Evolutionary conservation across 2,329 filamentous ascomycete genomes (phyloP), one percentile per base, ranked within the genome.

Genomic region (Nigrospora osmanthi): DNA sequence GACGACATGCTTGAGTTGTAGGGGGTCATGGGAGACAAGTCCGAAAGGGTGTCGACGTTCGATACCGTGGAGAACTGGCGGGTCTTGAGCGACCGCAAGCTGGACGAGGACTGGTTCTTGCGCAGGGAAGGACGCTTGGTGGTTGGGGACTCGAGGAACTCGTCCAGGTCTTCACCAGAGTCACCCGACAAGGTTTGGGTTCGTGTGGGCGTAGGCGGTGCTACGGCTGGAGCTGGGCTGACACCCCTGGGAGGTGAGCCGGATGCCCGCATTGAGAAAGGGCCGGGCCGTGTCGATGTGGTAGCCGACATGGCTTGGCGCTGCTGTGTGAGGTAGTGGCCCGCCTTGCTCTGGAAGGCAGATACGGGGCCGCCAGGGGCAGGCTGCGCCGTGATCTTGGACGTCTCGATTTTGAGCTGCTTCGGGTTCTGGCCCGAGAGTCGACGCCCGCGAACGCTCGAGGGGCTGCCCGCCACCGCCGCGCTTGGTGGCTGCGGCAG

Each of bases 331-430:
- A 69, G 63, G 46, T 62, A 67, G 40, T 58, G 62, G 15, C 63
- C 59, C 0, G 63, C 59, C 36, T 64, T 63, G 35, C 49, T n/a
- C 34, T 35, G 43, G 9, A 28, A 28, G 7, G 23, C 23, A 7
- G 23, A 28, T 28, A 28, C 23, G 23, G 23, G 23, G 23, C 23
- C 23, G 23, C 23, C 23, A 28, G 9, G 23, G 23, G 9, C 23
- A 28, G 23, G 5, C 15, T 51, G 33, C 34, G 44, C 56, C 11
- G 59, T 57, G n/a, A 66, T 48, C 49, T 63, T 65, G 10, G 61
- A 54, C 0, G 89, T 96, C 63, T 96, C 88, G 45, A 97, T 96
- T 66, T 89, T 95, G 42, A 97, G 71, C 57, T 90, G 86, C 60
- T 87, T 90, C 13, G 78, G 70, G 55, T 87, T 88, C 54, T 88